Evolutionary conservation across 768 basidiomycete genomes (phyloP), one percentile per base, ranked within the genome.

Genomic region (Leccinum arenicola): DNA sequence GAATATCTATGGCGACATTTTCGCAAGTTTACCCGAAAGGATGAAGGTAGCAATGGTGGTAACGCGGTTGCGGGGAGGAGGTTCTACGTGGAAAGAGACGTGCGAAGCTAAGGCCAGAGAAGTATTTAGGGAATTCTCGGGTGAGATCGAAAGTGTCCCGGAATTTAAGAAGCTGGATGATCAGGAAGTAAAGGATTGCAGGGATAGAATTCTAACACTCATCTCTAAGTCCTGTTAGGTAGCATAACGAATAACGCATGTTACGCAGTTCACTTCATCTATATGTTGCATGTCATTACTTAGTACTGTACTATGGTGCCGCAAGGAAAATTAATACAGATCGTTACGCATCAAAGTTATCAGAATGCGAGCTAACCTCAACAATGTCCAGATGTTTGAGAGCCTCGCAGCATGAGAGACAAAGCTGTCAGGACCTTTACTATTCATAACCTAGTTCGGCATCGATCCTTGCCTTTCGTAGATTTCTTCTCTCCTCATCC

Each of bases 381-480:
- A 31, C 19, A 43, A 12, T 11, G 31, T 55, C 50, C 49, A 52
- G n/a, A 31, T 36, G 23, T 29, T 17, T 29, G 55, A 23, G 25
- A 29, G 45, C 11, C 36, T 27, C 23, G 15, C 19, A 12, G 19
- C 7, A 6, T 15, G 11, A 6, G 27, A 56, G 55, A 50, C 25
- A 45, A 55, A 50, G 10, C 1, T 12, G 17, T 12, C 7, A 52
- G 40, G 0, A 36, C 54, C 52, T 56, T 52, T 52, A 57, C 8
- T 63, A 72, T 57, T 87, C 86, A 73, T 80, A 85, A 19, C 82
- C 84, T 67, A 86, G 72, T 72, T 90, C 88, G 60, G 76, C 78
- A 49, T 86, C 84, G 67, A 83, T 76, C 73, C 90, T 90, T 11
- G 78, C 79, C 61, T 78, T 81, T 67, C 82, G 80, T 68, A 88